Evolutionary conservation across 371 early-diverging fungal species (phyloP), one percentile per base, ranked within the genome.

Genomic region (Chytridiales sp.): DNA sequence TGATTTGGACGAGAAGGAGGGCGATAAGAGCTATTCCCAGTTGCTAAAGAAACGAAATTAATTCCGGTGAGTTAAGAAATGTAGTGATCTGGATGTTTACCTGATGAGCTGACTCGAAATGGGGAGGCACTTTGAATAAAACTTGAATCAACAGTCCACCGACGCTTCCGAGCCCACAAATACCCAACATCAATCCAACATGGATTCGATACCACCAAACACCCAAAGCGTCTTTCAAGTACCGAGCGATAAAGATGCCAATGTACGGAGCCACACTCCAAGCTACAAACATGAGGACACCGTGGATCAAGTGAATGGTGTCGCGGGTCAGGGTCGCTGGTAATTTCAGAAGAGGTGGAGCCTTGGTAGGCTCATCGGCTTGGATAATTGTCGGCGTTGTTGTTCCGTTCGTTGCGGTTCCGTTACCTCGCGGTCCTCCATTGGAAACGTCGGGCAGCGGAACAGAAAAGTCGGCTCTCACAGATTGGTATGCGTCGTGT

Each of bases 141-240:
- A n/a, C 26, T 57, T 57, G 47, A 43, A 57, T 46, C 31, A 57
- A 13, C 21, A 47, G 24, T 11, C 44, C 4, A 9, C 34, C 57
- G 2, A 36, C 32, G 9, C 21, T 13, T 27, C 47, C 47, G 15
- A 57, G 17, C 52, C 22, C 32, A 19, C 62, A 47, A 24, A 61
- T 50, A 17, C 54, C 34, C 27, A 69, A 9, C 43, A 72, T 52
- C 29, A 72, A 26, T n/a, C 43, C 46, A 15, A 70, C 38, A 52
- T 77, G 77, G 30, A 77, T 51, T 15, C 65, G 49, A 61, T 64
- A 77, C 78, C 78, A 77, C 63, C 68, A 65, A 34, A 62, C 63
- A 6, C 75, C 78, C 35, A 73, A 59, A 34, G 26, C 35, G 9
- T 56, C 54, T 40, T 78, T 78, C 27, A 72, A 13, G 57, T 69